Evolutionary conservation across 768 basidiomycete genomes (phyloP).

Genomic region (Omphalotus guepiniiformis): DNA sequence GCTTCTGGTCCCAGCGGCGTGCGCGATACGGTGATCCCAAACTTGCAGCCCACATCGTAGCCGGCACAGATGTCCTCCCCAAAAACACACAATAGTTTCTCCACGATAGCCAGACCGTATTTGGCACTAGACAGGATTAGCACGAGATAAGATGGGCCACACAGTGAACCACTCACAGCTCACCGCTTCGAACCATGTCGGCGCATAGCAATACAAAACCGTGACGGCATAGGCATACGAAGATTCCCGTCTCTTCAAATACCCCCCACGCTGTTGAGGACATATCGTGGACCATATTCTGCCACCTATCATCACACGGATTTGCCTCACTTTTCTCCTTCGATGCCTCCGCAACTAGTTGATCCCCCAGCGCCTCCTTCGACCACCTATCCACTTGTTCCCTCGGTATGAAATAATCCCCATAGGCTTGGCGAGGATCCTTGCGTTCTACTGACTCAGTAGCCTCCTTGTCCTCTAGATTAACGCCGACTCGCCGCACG

Average conservation of each 20-base stretch:
- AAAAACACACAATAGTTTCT: neutral
- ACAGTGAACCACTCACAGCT: constrained; percentile 17
- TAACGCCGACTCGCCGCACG: neutral
- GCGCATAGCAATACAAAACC: too few species aligned
- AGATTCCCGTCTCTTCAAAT: neutral
- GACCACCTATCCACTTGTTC: neutral
- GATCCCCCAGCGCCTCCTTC: neutral
- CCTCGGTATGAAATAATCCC: neutral
- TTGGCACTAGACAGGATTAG: neutral
- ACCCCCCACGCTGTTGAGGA: neutral
- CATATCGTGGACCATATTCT: neutral
- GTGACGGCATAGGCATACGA: neutral
- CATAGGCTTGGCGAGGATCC: neutral
- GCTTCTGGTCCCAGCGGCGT: constrained; percentile 13
- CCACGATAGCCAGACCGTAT: constrained; percentile 7
- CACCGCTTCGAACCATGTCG: constrained; percentile 21
- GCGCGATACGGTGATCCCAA: constrained; percentile 15
- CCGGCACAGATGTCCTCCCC: constrained; percentile 8
- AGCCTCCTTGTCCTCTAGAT: neutral
- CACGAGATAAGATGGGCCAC: neutral
- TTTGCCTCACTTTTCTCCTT: neutral
- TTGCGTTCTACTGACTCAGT: neutral
- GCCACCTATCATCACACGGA: neutral
- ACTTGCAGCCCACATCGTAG: constrained; percentile 23
- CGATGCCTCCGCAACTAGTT: neutral